A percentile compares a stretch with the other conserved stretches of the same genome.
Evolutionary conservation across 1,139 yeast species (phyloP).

Genomic region (Debaryomycetaceae sp.): DNA sequence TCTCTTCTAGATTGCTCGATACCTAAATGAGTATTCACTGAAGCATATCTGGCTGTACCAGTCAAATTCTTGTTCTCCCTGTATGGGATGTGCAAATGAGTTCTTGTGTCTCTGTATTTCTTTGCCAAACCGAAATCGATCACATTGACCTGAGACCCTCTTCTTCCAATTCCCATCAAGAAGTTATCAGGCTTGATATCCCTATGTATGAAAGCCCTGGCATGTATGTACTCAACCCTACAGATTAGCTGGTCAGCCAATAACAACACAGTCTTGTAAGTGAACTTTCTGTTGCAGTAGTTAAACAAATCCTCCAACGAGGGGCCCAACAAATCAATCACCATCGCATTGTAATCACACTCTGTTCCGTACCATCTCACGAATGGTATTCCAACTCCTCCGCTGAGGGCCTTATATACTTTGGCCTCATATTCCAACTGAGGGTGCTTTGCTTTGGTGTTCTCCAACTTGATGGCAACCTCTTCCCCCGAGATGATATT

Average conservation of each 20-base stretch:
- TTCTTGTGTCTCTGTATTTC: conserved; percentile 91
- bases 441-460: conserved; percentile 89
- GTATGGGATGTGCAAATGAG: conserved; percentile 93
- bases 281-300: conserved; percentile 90
- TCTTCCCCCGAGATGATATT: conserved; percentile 95
- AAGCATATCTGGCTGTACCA: conserved; percentile 96
- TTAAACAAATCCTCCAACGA: conserved; percentile 93
- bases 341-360: conserved; percentile 95
- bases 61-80: conserved; percentile 94
- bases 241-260: conserved; percentile 94
- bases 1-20: conserved; percentile 96
- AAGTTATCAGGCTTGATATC: conserved; percentile 96
- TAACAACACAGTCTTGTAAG: conserved; percentile 87
- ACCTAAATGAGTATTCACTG: conserved; percentile 93
- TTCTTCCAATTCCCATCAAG: conserved; percentile 92
- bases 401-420: conserved; percentile 89
- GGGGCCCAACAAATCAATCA: conserved; percentile 92
- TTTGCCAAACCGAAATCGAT: conserved; percentile 98
- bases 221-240: conserved; percentile 93
- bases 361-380: conserved; percentile 98
- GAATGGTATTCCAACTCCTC: conserved; percentile 97
- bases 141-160: conserved; percentile 93
- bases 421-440: conserved; percentile 96
- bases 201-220: conserved; percentile 89
- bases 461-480: conserved; percentile 93